These are phyloP conservation scores for Lactifluus pinguis DNA, from an alignment of 768 basidiomycete genomes.

Conservation along the genomic window DNA sequence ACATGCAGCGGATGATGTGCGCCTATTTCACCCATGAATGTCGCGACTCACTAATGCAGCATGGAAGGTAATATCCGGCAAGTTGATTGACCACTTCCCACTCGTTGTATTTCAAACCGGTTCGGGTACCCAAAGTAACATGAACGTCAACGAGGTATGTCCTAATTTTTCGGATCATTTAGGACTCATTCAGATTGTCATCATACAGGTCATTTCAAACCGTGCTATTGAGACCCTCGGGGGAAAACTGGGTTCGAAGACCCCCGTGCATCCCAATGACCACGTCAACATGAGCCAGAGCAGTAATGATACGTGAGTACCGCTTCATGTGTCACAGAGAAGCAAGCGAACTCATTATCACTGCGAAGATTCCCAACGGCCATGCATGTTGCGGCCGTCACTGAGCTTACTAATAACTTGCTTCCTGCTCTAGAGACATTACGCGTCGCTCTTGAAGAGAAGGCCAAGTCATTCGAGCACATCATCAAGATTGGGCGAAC, in stretches of 20 bases:
- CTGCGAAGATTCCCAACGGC: conserved; percentile 87
- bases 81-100: conserved; percentile 92
- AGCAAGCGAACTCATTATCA: not conserved
- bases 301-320: conserved; percentile 89
- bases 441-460: conserved; percentile 73
- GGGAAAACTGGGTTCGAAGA: conserved; percentile 91
- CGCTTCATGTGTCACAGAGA: not conserved
- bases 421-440: conserved; percentile 82
- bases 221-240: conserved; percentile 96
- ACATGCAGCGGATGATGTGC: conserved; percentile 86
- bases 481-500: conserved; percentile 99
- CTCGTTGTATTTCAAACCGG: conserved; percentile 99
- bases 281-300: conserved; percentile 99
- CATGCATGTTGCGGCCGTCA: conserved; percentile 96
- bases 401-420: conserved; percentile 69
- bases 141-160: conserved; percentile 90
- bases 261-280: conserved; percentile 97
- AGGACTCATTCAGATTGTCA: not conserved
- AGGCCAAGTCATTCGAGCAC: conserved; percentile 72
- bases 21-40: conserved; percentile 16
- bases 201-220: conserved; percentile 83
- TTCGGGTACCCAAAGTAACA: conserved; percentile 97
- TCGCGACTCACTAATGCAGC: not conserved
- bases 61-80: conserved; percentile 88
- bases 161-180: not conserved